Conservation (phyloP, 495 filamentous ascomycete genomes). For the Daldinia vernicosa region DNA sequence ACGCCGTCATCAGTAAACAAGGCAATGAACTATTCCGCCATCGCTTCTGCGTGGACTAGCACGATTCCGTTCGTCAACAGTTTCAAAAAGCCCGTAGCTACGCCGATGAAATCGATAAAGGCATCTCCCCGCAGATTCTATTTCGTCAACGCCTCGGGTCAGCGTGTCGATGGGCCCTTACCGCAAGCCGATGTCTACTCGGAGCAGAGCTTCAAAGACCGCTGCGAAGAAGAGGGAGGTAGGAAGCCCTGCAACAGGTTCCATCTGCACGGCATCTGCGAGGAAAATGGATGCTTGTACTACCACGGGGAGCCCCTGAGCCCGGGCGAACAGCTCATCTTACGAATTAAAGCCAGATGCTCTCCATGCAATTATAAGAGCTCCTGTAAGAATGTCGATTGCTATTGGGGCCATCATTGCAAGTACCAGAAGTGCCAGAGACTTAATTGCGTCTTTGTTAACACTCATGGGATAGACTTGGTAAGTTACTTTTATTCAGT, state of each 20-base stretch:
- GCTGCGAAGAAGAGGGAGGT: conserved; percentile 33
- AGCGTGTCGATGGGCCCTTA: conserved; percentile 50
- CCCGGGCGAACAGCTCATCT: conserved; percentile 34
- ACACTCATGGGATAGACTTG: conserved; percentile 47
- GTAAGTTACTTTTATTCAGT: conserved; percentile 41
- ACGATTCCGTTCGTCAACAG: background rate
- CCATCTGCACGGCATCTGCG: conserved; percentile 47
- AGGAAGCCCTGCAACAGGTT: conserved; percentile 50
- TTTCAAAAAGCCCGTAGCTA: background rate
- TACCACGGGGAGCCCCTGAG: conserved; percentile 45
- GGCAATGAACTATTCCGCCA: background rate
- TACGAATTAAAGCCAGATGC: conserved; percentile 43
- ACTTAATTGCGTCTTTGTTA: conserved; percentile 42
- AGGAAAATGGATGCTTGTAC: conserved; percentile 42
- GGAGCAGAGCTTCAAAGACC: conserved; percentile 40
- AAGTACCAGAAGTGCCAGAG: conserved; percentile 37
- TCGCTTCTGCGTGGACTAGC: background rate
- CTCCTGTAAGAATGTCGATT: conserved; percentile 42
- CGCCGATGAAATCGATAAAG: background rate
- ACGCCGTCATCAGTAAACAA: background rate
- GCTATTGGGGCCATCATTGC: conserved; percentile 50
- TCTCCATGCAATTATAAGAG: conserved; percentile 34
- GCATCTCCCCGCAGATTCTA: conserved; percentile 26
- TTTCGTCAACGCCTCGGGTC: conserved; percentile 43
- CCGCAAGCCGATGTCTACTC: conserved; percentile 30